Evolutionary conservation across 2,329 filamentous ascomycete species (phyloP).

Genomic region (Cryphonectria naterciae): DNA sequence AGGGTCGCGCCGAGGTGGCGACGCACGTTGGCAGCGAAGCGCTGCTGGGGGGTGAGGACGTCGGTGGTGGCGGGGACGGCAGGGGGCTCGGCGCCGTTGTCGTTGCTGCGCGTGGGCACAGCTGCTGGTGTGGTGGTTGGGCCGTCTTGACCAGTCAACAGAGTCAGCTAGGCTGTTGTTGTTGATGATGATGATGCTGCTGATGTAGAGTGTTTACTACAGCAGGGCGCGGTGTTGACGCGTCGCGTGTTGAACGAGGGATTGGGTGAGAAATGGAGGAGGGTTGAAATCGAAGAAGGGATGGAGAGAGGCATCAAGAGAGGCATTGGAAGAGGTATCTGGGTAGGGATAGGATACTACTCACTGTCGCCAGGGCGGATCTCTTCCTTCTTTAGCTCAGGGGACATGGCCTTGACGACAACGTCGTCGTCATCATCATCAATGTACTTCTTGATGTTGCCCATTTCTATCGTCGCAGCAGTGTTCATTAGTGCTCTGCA

Average conservation of each 20-base stretch:
- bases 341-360: background rate
- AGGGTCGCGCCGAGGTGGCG: background rate
- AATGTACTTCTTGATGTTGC: background rate
- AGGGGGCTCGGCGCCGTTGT: background rate
- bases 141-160: background rate
- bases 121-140: background rate
- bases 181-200: background rate
- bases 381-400: background rate
- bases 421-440: fast-evolving
- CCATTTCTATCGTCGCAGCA: background rate
- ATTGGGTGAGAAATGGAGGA: background rate
- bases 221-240: background rate
- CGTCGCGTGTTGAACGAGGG: background rate
- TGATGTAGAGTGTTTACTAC: background rate
- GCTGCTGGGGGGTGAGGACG: conserved; percentile 15
- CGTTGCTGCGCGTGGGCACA: background rate
- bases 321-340: no score
- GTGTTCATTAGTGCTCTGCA: background rate
- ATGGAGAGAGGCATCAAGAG: background rate
- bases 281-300: background rate
- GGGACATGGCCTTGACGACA: background rate
- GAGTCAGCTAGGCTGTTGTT: background rate
- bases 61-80: background rate
- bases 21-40: conserved; percentile 22
- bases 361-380: conserved; percentile 1